Conservation (phyloP, 805 yeast species). For the Candida takata region DNA sequence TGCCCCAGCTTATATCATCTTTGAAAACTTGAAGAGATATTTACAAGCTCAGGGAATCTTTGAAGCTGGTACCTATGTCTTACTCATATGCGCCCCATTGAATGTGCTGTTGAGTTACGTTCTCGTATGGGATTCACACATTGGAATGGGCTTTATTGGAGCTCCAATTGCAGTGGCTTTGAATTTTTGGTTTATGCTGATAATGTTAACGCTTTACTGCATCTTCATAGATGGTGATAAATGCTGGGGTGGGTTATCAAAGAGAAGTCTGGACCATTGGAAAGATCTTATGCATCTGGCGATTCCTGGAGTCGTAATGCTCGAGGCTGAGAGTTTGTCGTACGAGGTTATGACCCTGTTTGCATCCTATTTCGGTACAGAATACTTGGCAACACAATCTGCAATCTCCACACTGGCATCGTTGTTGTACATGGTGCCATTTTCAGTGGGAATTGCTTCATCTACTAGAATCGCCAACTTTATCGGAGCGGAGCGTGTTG, state of each 20-base stretch:
- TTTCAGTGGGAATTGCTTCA: slow-evolving; percentile 64
- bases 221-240: slow-evolving; percentile 32
- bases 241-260: slow-evolving; percentile 30
- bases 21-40: slow-evolving; percentile 76
- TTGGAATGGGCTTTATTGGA: slow-evolving; percentile 66
- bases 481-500: slow-evolving; percentile 50
- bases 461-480: slow-evolving; percentile 70
- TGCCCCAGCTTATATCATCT: slow-evolving; percentile 70
- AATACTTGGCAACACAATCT: slow-evolving; percentile 66
- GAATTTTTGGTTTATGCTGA: slow-evolving; percentile 58
- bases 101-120: slow-evolving; percentile 54
- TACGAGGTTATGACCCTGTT: slow-evolving; percentile 67
- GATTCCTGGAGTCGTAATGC: slow-evolving; percentile 68
- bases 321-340: slow-evolving; percentile 72
- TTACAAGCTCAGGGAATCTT: slow-evolving; percentile 83
- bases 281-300: slow-evolving; percentile 52
- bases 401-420: slow-evolving; percentile 62
- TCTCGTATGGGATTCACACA: slow-evolving; percentile 53
- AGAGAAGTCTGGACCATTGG: slow-evolving; percentile 37
- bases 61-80: slow-evolving; percentile 72
- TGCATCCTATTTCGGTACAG: slow-evolving; percentile 64
- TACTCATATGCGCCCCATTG: slow-evolving; percentile 58
- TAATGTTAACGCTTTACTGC: slow-evolving; percentile 47
- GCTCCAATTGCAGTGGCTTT: slow-evolving; percentile 68
- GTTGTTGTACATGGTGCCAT: slow-evolving; percentile 64